Base-by-base conservation (phyloP, 2,329 filamentous ascomycete species). In the Penicillium sp. region DNA sequence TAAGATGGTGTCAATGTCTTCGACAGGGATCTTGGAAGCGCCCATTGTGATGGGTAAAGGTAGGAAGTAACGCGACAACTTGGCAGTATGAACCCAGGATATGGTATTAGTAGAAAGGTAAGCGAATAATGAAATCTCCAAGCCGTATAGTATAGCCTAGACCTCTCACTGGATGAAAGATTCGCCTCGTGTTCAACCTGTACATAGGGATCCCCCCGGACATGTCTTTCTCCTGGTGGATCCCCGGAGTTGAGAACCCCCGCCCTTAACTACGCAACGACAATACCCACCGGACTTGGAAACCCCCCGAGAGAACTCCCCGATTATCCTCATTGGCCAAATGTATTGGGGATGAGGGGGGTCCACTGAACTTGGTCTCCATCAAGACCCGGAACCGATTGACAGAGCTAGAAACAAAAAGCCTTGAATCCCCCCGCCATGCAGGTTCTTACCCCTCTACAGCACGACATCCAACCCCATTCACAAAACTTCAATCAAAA, bases 401-500 rank as follows among this genome's bases (percentile, higher is more conserved):
- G 27, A 33, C 11, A 46, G 15, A 51, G 40, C 54, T 35, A 33
- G 41, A 27, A 26, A 49, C 31, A 31, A 52, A 45, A 40, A 45
- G 45, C 35, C 27, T 50, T 37, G 41, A 58, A 55, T 12, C 40
- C 53, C 53, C 58, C 58, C n/a, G n/a, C 51, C 56, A 57, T 49
- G 40, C 35, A 51, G 11, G 20, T 49, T 22, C 23, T 58, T 45
- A 27, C 51, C 49, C 55, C 54, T 59, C 50, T 22, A n/a, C 37
- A 43, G 41, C 44, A 41, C 31, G 7, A 18, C 26, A 26, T 18
- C 22, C 15, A 15, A 15, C 27, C 20, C 3, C 41, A 51, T 8
- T 20, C 12, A 12, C 23, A 18, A 8, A 25, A 44, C 33, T 33
- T 11, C n/a, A 12, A 12, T 23, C 51, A 55, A n/a, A 7, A 65